Conservation (phyloP, 2,329 filamentous ascomycete species). For the Ceratocystis huliohia region DNA sequence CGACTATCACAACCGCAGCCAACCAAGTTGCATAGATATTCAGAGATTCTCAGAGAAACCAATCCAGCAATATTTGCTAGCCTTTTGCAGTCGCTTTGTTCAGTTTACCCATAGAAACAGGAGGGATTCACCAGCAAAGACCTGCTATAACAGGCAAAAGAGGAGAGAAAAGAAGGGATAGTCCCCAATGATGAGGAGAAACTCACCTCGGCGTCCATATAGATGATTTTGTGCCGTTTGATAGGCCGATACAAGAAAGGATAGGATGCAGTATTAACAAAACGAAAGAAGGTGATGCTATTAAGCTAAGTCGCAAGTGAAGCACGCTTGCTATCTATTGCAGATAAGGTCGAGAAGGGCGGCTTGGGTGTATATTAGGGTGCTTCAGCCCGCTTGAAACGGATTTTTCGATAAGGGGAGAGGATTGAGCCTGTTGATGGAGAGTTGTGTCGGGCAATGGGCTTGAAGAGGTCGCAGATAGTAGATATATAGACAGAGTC, state of each 20-base stretch:
- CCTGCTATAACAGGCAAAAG: neutral
- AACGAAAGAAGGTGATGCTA: neutral
- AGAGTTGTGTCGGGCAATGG: too few relatives aligned
- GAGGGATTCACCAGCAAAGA: too few relatives aligned
- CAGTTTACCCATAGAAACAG: too few relatives aligned
- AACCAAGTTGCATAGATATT: too few relatives aligned
- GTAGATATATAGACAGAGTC: too few relatives aligned
- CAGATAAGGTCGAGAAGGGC: neutral
- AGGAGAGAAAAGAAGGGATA: neutral
- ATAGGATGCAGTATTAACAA: neutral
- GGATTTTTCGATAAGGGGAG: neutral
- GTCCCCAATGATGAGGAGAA: neutral
- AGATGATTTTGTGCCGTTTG: slow-evolving; percentile 15
- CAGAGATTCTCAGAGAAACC: too few relatives aligned
- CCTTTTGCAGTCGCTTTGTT: neutral
- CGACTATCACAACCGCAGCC: too few relatives aligned
- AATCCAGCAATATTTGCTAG: neutral
- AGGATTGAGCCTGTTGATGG: too few relatives aligned
- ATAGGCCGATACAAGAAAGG: neutral
- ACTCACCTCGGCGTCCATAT: slow-evolving; percentile 21
- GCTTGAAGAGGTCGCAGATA: too few relatives aligned
- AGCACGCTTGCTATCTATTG: neutral
- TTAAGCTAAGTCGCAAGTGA: neutral
- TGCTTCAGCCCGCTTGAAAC: neutral
- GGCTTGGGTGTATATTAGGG: neutral